Evolutionary conservation across 805 yeast genomes (phyloP), one percentile per base, ranked within the genome.

Genomic region (Blastobotrys mokoenaii): DNA sequence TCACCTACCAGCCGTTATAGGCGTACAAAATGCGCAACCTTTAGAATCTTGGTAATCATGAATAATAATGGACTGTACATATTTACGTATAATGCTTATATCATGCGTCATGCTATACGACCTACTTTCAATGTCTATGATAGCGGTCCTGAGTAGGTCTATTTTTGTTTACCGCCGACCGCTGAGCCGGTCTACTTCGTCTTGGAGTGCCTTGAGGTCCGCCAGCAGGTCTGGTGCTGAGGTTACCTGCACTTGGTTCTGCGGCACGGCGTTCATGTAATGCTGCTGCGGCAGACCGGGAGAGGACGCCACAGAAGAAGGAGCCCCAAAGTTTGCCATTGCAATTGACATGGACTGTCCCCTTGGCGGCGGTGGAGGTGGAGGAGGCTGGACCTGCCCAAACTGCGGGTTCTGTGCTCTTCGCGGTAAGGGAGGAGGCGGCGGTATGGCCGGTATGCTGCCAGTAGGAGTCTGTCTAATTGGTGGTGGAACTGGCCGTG

Each of bases 161-260:
- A 22, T 22, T 8, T 22, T 5, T 4, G 4, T 22, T 22, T 22
- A 22, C 27, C 32, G 14, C 15, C 35, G 38, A 27, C 45, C 41
- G 27, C 52, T 51, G 38, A 82, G 65, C 43, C 72, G 70, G 53
- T 82, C 83, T 17, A 82, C 86, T 59, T 82, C 88, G 32, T 72
- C 80, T 54, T 82, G 86, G 40, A 82, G 67, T 7, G 82, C 82
- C 55, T 73, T 74, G 46, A 82, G 66, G 56, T 82, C 83, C 40
- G 81, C 80, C 52, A 82, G 61, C 17, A 82, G 75, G 49, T 80
- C 77, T 2, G 73, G 60, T 5, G 63, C 20, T 32, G 56, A 47
- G 22, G 53, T 32, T 22, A 49, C 34, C 16, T 38, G 46, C 34
- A 40, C 47, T 29, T 39, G 43, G 11, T 38, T 40, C 27, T 18